These are phyloP conservation scores for Volvox reticuliferus DNA, from an alignment of 139 green algal species.

Conservation along the genomic window DNA sequence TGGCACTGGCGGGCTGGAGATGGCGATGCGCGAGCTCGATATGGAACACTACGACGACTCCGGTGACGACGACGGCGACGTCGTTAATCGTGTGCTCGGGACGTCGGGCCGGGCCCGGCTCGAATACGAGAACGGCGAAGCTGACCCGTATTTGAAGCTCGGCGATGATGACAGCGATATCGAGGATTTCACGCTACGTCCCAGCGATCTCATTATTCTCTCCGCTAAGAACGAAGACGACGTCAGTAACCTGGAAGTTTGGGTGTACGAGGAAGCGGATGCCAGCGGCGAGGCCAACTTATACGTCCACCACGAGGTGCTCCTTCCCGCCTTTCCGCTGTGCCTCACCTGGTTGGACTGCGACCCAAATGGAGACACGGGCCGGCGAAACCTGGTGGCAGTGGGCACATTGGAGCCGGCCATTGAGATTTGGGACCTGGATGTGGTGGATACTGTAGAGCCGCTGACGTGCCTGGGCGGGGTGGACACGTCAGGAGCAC, in stretches of 20 bases:
- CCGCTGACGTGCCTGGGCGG: conserved; percentile 87
- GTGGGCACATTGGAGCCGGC: conserved; percentile 92
- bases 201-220: conserved; percentile 92
- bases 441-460: conserved; percentile 91
- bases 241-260: conserved; percentile 94
- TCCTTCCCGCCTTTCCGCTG: conserved; percentile 96
- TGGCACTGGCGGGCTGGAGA: conserved; percentile 21
- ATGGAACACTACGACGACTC: conserved; percentile 97
- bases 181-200: conserved; percentile 79
- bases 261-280: conserved; percentile 94
- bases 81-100: conserved; percentile 52
- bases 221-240: conserved; percentile 95
- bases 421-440: conserved; percentile 98
- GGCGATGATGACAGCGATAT: conserved; percentile 77
- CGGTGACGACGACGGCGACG: conserved; percentile 72
- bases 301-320: conserved; percentile 97
- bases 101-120: conserved; percentile 34
- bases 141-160: conserved; percentile 77
- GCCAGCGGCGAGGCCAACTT: conserved; percentile 76
- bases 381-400: conserved; percentile 84
- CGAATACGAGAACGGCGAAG: conserved; percentile 63
- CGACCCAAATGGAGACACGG: conserved; percentile 45
- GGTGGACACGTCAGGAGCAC: conserved; percentile 38
- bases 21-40: conserved; percentile 89
- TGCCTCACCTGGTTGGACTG: conserved; percentile 91